phyloP scores from a whole-genome alignment of 139 green algal genomes.

The Microglena sp. region DNA sequence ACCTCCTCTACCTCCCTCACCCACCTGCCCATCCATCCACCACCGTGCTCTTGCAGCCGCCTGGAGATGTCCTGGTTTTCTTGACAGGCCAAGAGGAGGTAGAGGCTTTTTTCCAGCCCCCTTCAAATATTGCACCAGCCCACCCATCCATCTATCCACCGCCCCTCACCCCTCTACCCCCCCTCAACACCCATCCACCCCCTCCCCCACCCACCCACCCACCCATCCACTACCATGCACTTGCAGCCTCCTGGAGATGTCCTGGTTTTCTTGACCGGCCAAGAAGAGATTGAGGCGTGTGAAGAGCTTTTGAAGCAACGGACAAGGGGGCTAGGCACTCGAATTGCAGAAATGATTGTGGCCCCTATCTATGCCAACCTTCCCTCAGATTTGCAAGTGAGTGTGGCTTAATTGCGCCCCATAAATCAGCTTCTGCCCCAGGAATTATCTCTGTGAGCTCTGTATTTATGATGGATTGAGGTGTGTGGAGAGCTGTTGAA shows the following conservation, averaged over 20 bases:
- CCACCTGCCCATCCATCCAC: no score
- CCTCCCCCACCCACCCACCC: no score
- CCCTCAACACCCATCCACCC: no score
- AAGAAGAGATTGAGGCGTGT: conserved; percentile 93
- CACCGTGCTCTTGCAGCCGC: conserved; percentile 36
- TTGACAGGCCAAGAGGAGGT: conserved; percentile 97
- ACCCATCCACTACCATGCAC: no score
- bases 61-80: conserved; percentile 94
- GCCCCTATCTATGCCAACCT: conserved; percentile 96
- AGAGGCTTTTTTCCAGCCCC: no score
- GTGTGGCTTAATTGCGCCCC: background rate
- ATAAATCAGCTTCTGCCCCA: no score
- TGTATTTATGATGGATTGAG: no score
- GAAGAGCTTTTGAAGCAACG: conserved; percentile 88
- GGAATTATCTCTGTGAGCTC: no score
- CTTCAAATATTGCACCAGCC: no score
- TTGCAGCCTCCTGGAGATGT: conserved; percentile 73
- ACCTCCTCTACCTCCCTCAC: no score
- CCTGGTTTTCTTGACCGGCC: conserved; percentile 92
- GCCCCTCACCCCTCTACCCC: no score
- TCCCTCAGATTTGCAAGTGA: conserved; percentile 80
- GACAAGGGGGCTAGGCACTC: conserved; percentile 71
- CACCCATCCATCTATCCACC: no score
- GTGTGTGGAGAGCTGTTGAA: conserved; percentile 84
- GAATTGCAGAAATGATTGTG: conserved; percentile 92